Evolutionary conservation across 1,284 basidiomycete genomes (phyloP).

Genomic region (Cerrena zonata): DNA sequence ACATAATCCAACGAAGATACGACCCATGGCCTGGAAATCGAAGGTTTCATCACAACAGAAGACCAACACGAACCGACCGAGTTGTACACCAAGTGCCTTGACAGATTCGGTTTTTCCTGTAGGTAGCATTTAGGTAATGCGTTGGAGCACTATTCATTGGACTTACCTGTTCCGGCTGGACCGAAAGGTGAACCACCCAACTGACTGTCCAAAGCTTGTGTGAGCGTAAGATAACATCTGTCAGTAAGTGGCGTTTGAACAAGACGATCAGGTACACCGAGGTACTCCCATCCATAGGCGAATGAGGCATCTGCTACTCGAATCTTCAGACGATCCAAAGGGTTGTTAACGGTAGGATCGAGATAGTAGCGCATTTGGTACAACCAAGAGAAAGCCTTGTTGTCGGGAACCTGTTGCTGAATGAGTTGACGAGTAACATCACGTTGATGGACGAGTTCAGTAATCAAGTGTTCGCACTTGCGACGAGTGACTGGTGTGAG

Average conservation of each 20-base stretch:
- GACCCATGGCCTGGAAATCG: constrained; percentile 99
- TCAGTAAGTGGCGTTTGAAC: constrained; percentile 99
- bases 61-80: constrained; percentile 95
- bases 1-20: constrained; percentile 96
- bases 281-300: constrained; percentile 98
- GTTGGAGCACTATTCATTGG: constrained; percentile 1
- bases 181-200: constrained; percentile 97
- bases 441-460: constrained; percentile 95
- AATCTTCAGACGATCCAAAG: constrained; percentile 76
- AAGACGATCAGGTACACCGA: constrained; percentile 92
- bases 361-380: constrained; percentile 99
- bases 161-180: constrained; percentile 88
- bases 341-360: constrained; percentile 63
- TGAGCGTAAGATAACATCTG: constrained; percentile 91
- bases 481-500: constrained; percentile 83
- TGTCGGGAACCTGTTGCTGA: constrained; percentile 57
- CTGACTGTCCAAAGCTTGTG: constrained; percentile 91
- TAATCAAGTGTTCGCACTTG: constrained; percentile 98
- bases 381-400: constrained; percentile 84
- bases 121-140: constrained; percentile 2
- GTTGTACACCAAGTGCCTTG: constrained; percentile 94
- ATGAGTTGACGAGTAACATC: constrained; percentile 86
- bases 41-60: constrained; percentile 99
- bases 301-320: constrained; percentile 89
- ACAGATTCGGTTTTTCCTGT: constrained; percentile 97